Evolutionary conservation across 179 eudicot genomes (phyloP), one percentile per base, ranked within the genome.

Genomic region (Nepenthes alata): DNA sequence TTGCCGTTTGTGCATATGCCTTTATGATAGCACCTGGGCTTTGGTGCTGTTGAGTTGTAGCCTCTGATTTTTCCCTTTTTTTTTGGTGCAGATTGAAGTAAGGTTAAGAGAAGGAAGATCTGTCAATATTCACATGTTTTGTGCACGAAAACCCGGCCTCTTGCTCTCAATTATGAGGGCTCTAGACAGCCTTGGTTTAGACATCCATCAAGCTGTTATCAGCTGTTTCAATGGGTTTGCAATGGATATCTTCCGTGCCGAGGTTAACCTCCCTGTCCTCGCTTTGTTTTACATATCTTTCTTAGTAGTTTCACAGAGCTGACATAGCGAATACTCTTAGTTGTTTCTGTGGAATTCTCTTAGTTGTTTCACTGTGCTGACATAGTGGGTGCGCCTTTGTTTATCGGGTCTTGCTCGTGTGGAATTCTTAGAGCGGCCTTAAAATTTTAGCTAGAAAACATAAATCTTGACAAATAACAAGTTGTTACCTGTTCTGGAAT

Each of bases 201-300:
- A 91, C 71, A 79, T 91, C 57, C 98, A 91, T 68, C 98, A 91
- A 77, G 98, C 98, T 6, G 98, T 91, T 14, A 86, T 91, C 62
- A 91, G 98, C 77, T 91, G 96, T 79, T 89, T 91, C 83, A 91
- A 91, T 65, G 98, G 98, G 1, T 91, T 91, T 63, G 93, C 97
- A 9, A 67, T 90, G 81, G 97, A 90, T 63, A 76, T 90, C 64
- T 90, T 90, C 60, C 80, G 96, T 11, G 97, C 97, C 70, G 97
- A 90, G 97, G 97, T 90, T 12, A 58, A 2, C 6, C 1, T 47
- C 55, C n/a, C 44, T 47, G 9, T 12, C 1, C 34, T 7, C 25
- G 25, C 25, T 25, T 25, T 25, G 25, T 25, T 25, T 25, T 25
- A 25, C 13, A 11, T 34, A 25, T 35, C 34, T 50, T 50, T 13